These are phyloP conservation scores for Hortaea sp. DNA, from an alignment of 2,329 filamentous ascomycete genomes.

Conservation along the genomic window DNA sequence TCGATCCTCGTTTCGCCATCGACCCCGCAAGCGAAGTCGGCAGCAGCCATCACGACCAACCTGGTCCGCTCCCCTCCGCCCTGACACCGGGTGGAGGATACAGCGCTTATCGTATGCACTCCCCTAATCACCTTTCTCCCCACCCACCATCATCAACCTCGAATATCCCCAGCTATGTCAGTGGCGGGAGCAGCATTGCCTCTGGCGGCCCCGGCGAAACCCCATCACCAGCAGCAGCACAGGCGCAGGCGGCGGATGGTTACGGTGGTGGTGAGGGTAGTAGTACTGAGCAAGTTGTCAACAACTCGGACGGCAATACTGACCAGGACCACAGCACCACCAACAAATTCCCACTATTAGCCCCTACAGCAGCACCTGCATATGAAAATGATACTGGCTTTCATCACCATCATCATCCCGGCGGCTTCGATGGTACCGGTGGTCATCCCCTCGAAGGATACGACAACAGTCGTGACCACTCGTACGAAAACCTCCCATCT, in stretches of 20 bases:
- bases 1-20: conserved; percentile 75
- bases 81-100: conserved; percentile 9
- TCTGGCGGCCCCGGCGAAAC: too few species aligned
- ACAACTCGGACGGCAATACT: conserved; percentile 1
- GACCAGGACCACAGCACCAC: conserved; percentile 12
- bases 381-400: background rate
- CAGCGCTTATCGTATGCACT: conserved; percentile 5
- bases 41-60: conserved; percentile 3
- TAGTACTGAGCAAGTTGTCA: background rate
- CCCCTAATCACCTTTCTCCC: conserved; percentile 3
- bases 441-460: background rate
- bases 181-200: background rate
- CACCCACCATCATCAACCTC: conserved; percentile 3
- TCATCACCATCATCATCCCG: too few species aligned
- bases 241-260: too few species aligned
- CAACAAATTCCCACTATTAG: conserved; percentile 29
- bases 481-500: conserved; percentile 54
- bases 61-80: conserved; percentile 8
- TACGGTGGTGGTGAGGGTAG: background rate
- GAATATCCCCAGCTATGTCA: conserved; percentile 3
- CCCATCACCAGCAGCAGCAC: too few species aligned
- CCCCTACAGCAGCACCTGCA: conserved; percentile 16
- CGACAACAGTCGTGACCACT: conserved; percentile 10
- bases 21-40: conserved; percentile 17
- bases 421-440: conserved; percentile 22